These are phyloP conservation scores for Ehretia macrophylla DNA, from an alignment of 257 asterid genomes.

Conservation along the genomic window DNA sequence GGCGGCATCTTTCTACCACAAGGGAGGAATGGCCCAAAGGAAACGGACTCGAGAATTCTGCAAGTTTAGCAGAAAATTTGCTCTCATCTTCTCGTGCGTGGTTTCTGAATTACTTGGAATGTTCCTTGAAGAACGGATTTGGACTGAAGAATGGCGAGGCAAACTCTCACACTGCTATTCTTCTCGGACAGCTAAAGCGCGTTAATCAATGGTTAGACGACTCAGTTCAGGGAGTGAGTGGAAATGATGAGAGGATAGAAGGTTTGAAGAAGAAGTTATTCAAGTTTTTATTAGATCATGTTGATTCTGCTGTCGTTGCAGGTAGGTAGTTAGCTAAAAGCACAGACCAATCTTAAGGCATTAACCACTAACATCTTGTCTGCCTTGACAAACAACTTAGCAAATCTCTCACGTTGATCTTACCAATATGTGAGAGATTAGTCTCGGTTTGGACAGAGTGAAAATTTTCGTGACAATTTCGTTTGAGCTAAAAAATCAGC, in stretches of 20 bases:
- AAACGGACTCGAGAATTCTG: slow-evolving; percentile 48
- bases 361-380: slow-evolving; percentile 2
- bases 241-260: slow-evolving; percentile 51
- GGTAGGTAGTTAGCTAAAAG: slow-evolving; percentile 20
- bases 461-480: too few relatives aligned
- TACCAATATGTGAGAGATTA: too few relatives aligned
- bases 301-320: slow-evolving; percentile 50
- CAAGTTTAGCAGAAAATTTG: slow-evolving; percentile 53
- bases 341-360: background rate
- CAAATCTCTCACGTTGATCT: too few relatives aligned
- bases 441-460: too few relatives aligned
- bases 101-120: slow-evolving; percentile 72
- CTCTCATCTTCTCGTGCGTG: slow-evolving; percentile 49
- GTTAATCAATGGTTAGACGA: slow-evolving; percentile 76
- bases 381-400: too few relatives aligned
- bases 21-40: slow-evolving; percentile 33
- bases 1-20: slow-evolving; percentile 17
- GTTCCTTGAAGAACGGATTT: slow-evolving; percentile 40
- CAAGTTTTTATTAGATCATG: slow-evolving; percentile 58
- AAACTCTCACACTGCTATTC: slow-evolving; percentile 35
- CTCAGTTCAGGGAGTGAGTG: slow-evolving; percentile 28
- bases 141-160: slow-evolving; percentile 31
- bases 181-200: slow-evolving; percentile 80
- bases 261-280: slow-evolving; percentile 58
- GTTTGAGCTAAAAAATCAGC: background rate